These are phyloP conservation scores for Barbarea vulgaris DNA, from an alignment of 345 rosid species.

Conservation along the genomic window DNA sequence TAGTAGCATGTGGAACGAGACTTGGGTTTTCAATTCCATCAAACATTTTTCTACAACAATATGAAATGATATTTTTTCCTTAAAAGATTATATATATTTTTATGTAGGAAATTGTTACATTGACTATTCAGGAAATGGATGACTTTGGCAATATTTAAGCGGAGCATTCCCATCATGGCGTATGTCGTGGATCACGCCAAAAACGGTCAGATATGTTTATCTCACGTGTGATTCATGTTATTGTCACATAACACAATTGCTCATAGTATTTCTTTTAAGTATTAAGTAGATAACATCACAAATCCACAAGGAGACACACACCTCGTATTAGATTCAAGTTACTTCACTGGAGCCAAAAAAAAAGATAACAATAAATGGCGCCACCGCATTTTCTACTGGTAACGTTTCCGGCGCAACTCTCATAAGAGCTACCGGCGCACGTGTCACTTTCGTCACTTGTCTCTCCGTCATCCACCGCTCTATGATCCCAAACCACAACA, in stretches of 20 bases:
- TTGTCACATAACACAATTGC: background rate
- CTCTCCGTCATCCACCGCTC: slow-evolving; percentile 43
- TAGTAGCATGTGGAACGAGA: too few relatives aligned
- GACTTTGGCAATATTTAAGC: background rate
- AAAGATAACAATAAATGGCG: slow-evolving; percentile 3
- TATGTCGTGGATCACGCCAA: background rate
- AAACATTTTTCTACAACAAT: too few relatives aligned
- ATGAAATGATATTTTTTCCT: too few relatives aligned
- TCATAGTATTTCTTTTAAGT: too few relatives aligned
- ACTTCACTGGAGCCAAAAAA: background rate
- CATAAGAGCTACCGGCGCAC: slow-evolving; percentile 34
- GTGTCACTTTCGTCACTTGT: slow-evolving; percentile 51
- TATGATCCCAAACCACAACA: slow-evolving; percentile 11
- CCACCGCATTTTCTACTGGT: slow-evolving; percentile 54
- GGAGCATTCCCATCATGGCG: background rate
- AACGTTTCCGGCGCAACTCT: slow-evolving; percentile 55
- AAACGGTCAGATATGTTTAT: background rate
- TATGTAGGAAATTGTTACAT: background rate
- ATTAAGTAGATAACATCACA: background rate
- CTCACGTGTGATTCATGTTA: background rate
- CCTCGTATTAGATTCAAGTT: background rate
- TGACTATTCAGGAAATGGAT: background rate
- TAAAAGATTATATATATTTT: too few relatives aligned
- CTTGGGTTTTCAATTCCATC: too few relatives aligned
- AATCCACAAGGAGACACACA: background rate